Evolutionary conservation across 345 rosid genomes (phyloP).

Genomic region (Crucihimalaya himalaica): DNA sequence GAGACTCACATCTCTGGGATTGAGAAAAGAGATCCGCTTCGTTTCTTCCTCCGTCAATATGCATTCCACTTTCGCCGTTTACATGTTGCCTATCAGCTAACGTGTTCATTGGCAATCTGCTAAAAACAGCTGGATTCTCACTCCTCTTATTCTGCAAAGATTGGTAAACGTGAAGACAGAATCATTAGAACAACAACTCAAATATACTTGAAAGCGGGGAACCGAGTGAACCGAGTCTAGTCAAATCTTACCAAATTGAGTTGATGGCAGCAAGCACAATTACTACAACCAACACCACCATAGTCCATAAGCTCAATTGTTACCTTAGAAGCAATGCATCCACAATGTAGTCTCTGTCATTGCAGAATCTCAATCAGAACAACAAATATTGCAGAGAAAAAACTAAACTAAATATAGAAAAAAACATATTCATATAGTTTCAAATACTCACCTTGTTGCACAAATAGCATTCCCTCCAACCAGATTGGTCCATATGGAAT

Average conservation of each 20-base stretch:
- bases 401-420: neutral
- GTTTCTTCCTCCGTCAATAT: conserved; percentile 49
- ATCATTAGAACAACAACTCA: conserved; percentile 7
- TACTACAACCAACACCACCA: conserved; percentile 79
- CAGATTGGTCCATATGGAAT: conserved; percentile 74
- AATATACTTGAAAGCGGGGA: neutral
- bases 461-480: conserved; percentile 84
- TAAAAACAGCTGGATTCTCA: conserved; percentile 50
- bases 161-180: neutral
- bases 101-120: conserved; percentile 40
- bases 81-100: conserved; percentile 41
- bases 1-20: conserved; percentile 33
- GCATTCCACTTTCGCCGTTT: conserved; percentile 41
- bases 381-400: conserved; percentile 5
- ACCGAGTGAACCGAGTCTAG: neutral
- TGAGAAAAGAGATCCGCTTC: conserved; percentile 53
- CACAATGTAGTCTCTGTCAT: conserved; percentile 85
- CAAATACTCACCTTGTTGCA: conserved; percentile 58
- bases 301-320: conserved; percentile 66
- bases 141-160: conserved; percentile 45
- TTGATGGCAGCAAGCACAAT: conserved; percentile 50
- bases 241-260: conserved; percentile 50
- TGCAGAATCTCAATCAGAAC: conserved; percentile 17
- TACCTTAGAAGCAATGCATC: conserved; percentile 70
- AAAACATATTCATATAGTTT: neutral